Evolutionary conservation across 2,329 filamentous ascomycete genomes (phyloP), one percentile per base, ranked within the genome.

Genomic region (Talaromyces sp.): DNA sequence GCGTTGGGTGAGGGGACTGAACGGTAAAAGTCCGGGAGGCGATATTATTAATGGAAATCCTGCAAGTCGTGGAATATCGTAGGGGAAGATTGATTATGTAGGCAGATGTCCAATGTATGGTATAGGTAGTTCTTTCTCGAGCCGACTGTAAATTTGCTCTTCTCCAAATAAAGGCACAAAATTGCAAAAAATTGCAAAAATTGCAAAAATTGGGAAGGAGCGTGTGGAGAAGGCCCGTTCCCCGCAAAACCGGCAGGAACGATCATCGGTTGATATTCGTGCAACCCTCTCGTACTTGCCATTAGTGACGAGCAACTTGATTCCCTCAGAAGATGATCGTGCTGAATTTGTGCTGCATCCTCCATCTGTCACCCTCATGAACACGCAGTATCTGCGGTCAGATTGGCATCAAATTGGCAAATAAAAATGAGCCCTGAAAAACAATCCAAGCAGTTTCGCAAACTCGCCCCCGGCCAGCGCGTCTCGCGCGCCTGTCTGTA

Each of bases 401-500:
- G 16, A n/a, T 8, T n/a, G 4, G 6, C 14, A n/a, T n/a, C 16
- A n/a, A n/a, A 5, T 36, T 36, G 34, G 4, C 9, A 34, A 34
- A 14, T 3, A 16, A 47, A 14, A 30, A 63, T 66, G 64, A 44
- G 47, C n/a, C 53, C 62, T 56, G 50, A 55, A 57, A 60, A 57
- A 36, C 44, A 47, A 28, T 54, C 61, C 5, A 68, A 68, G 42
- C 64, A 64, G 18, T 67, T 68, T 61, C 62, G 57, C 34, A 70
- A 67, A 61, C 64, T 69, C 64, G 69, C 69, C 62, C 63, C 72
- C 53, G 70, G 73, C 57, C 69, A 80, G 68, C 76, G 78, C 62
- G 78, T 81, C 6, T 81, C 78, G 16, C 72, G 79, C 64, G 80
- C 80, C 51, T 82, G 79, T 69, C 67, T 81, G 58, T 76, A 78